These are phyloP conservation scores for Yamadazyma oceani DNA, from an alignment of 1,139 yeast genomes.

Conservation along the genomic window DNA sequence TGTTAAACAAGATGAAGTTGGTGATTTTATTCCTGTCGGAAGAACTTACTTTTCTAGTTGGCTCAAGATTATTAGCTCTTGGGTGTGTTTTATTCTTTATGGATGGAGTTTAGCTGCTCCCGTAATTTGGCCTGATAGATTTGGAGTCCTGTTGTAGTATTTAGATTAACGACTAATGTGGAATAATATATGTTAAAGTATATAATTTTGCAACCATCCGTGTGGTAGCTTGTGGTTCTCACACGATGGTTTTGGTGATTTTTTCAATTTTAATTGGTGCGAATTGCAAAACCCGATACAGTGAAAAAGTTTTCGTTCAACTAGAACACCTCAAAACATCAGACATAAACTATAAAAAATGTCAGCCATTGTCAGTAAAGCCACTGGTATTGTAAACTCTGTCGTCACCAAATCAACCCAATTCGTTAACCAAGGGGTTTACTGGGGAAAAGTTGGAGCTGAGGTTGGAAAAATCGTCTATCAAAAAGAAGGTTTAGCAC, in stretches of 20 bases:
- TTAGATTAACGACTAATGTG: neutral
- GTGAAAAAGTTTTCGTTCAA: conserved; percentile 2
- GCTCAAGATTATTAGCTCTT: conserved; percentile 89
- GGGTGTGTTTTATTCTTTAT: conserved; percentile 86
- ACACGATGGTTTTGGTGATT: too few species aligned
- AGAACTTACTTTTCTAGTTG: conserved; percentile 93
- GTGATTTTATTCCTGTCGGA: conserved; percentile 95
- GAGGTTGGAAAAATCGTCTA: conserved; percentile 90
- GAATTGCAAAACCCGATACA: conserved; percentile 1
- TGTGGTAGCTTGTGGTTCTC: conserved; percentile 1
- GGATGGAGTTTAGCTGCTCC: conserved; percentile 95
- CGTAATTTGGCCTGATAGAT: conserved; percentile 84
- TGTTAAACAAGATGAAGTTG: conserved; percentile 79
- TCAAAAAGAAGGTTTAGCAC: conserved; percentile 89
- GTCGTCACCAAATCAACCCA: conserved; percentile 40
- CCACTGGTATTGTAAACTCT: conserved; percentile 43
- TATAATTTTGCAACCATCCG: neutral
- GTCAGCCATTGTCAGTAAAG: conserved; percentile 51
- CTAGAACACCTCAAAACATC: neutral
- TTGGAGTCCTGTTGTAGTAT: conserved; percentile 39
- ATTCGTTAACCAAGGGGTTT: conserved; percentile 53
- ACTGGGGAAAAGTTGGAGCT: conserved; percentile 88
- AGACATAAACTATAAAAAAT: conserved; percentile 24
- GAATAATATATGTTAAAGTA: too few species aligned
- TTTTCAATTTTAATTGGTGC: neutral